Evolutionary conservation across 2,329 filamentous ascomycete species (phyloP), one percentile per base, ranked within the genome.

Genomic region (Setomelanomma holmii): DNA sequence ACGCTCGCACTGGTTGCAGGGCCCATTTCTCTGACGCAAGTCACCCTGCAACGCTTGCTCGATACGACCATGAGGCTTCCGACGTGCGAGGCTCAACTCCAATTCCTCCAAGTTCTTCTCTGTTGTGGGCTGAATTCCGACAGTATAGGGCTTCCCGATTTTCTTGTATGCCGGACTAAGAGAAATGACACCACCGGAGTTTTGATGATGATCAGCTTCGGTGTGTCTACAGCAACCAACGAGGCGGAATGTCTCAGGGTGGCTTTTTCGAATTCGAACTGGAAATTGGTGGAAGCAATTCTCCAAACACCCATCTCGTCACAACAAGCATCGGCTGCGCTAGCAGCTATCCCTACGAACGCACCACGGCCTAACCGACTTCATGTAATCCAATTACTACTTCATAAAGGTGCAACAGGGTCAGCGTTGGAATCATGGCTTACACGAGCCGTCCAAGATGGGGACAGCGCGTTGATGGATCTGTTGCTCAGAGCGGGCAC

Each of bases 111-210:
- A 35, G 51, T 74, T 23, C 52, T 74, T 3, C 63, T 74, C 33
- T 72, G 68, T 45, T 74, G 71, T 43, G 69, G 72, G 12, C 53
- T 74, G 14, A 56, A 64, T 34, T 63, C 71, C 16, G 41, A 58
- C 1, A 70, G 56, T 23, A 61, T 66, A 11, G 59, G 61, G 5
- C 55, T 74, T 14, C 51, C 68, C 8, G 64, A 63, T 39, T 55
- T 74, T 14, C 61, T 74, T 3, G 55, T 70, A n/a, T 60, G 61
- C 17, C 62, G 69, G n/a, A 55, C 58, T 2, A 64, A 67, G 38
- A 63, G 61, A 5, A 66, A 73, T 24, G 63, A 70, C 20, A 63
- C 63, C 11, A 39, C 47, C 14, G 66, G 71, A 19, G 68, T 69
- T n/a, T 59, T 57, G 23, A 60, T 72, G 64, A 62, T 74, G 56